Evolutionary conservation across 495 filamentous ascomycete genomes (phyloP), one percentile per base, ranked within the genome.

Genomic region (Hamigera avellanea): DNA sequence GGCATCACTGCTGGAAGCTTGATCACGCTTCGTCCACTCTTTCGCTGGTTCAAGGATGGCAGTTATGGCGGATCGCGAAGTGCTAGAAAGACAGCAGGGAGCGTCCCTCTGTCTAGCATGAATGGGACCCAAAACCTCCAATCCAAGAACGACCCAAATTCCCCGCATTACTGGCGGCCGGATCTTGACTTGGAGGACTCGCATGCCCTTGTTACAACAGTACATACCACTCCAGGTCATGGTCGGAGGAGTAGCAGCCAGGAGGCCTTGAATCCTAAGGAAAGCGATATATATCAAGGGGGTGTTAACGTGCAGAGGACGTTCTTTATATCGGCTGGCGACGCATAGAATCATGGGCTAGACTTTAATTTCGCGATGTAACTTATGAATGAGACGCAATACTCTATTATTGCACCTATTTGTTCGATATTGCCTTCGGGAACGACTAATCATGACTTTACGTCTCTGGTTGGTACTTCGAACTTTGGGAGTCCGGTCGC

Each of bases 1-100:
- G 67, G 64, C 16, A 67, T 70, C 31, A 54, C 59, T 15, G 61
- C 62, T 21, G 67, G 61, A 21, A 65, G 61, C 30, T 58, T 70
- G 2, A 61, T 64, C 6, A 66, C 62, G 7, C 58, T 69, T n/a
- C 61, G 61, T 12, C 65, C 66, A 5, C 48, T 70, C 0, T 64
- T 75, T 45, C 59, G 61, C 37, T 65, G 59, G 59, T 59, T 65
- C 33, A 49, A 53, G 10, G 61, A 60, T 26, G 40, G 54, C 35
- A 55, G 46, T 34, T 61, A 48, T n/a, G 42, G 13, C 8, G 42
- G 44, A 8, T 46, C 49, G 10, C 49, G 42, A 14, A 57, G 46
- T 37, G 26, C 23, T 5, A 58, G 50, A 36, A 46, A 40, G 14
- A 52, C 54, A 0, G 42, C 45, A 2, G 52, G 48, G 16, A 62